phyloP scores from a whole-genome alignment of 495 filamentous ascomycete species.

The Ramalina intermedia region DNA sequence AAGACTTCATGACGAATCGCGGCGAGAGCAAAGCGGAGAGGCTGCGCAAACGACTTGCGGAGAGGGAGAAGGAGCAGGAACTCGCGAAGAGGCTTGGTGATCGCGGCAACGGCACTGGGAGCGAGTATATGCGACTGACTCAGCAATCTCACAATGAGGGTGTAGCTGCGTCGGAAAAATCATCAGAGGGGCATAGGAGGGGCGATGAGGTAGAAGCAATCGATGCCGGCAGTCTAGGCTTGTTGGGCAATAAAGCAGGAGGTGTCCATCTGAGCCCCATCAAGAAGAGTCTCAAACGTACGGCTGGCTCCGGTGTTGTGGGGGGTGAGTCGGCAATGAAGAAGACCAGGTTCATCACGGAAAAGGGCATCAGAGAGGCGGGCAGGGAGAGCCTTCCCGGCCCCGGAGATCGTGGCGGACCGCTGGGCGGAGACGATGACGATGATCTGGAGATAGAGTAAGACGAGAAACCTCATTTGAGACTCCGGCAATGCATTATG shows the following conservation, averaged over 20 bases:
- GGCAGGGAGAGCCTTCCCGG: slow-evolving; percentile 59
- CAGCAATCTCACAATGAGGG: slow-evolving; percentile 12
- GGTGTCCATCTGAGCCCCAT: slow-evolving; percentile 56
- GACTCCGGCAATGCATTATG: too few species aligned
- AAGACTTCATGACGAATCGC: slow-evolving; percentile 37
- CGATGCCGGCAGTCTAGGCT: slow-evolving; percentile 38
- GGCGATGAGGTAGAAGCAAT: slow-evolving; percentile 5
- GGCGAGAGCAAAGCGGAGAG: slow-evolving; percentile 47
- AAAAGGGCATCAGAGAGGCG: slow-evolving; percentile 61
- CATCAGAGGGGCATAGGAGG: neutral
- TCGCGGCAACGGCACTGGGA: slow-evolving; percentile 52
- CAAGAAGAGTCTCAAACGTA: slow-evolving; percentile 42
- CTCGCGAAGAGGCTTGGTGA: slow-evolving; percentile 56
- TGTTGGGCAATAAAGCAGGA: slow-evolving; percentile 38
- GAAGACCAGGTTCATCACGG: slow-evolving; percentile 71
- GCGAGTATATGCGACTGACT: slow-evolving; percentile 54
- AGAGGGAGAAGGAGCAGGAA: slow-evolving; percentile 66
- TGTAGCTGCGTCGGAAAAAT: neutral
- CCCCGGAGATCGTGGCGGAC: slow-evolving; percentile 21
- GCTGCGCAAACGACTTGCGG: slow-evolving; percentile 50
- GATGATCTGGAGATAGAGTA: slow-evolving; percentile 42
- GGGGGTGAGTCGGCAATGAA: slow-evolving; percentile 35
- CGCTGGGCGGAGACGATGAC: slow-evolving; percentile 24
- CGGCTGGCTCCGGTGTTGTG: slow-evolving; percentile 20
- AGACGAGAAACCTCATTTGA: neutral